Conservation (phyloP, 345 rosid genomes). For the Barbarea vulgaris region DNA sequence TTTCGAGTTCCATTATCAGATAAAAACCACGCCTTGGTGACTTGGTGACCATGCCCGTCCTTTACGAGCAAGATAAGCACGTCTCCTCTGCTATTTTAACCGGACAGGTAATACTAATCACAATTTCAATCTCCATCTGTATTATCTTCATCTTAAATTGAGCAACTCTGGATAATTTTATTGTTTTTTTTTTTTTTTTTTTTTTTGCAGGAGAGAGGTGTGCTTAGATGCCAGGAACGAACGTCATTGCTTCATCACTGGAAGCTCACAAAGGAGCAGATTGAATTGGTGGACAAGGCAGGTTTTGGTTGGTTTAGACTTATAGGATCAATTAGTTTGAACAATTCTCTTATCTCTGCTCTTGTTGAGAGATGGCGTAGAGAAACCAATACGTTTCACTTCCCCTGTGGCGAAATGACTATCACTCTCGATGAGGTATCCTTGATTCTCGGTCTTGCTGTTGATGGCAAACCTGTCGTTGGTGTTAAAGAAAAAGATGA, state of each 20-base stretch:
- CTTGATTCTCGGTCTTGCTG: constrained; percentile 58
- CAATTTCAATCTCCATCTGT: constrained; percentile 1
- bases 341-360: constrained; percentile 75
- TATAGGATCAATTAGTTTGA: constrained; percentile 70
- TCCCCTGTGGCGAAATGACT: constrained; percentile 75
- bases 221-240: constrained; percentile 74
- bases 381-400: constrained; percentile 77
- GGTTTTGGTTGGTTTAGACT: constrained; percentile 70
- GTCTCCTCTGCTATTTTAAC: constrained; percentile 59
- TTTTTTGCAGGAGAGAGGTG: constrained; percentile 61
- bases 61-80: constrained; percentile 67
- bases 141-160: background rate
- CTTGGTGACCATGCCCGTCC: constrained; percentile 38
- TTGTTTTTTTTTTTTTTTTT: background rate
- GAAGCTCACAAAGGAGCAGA: constrained; percentile 63
- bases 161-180: background rate
- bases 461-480: constrained; percentile 74
- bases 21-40: constrained; percentile 13
- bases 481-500: constrained; percentile 49
- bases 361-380: constrained; percentile 75
- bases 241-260: constrained; percentile 75
- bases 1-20: constrained; percentile 24
- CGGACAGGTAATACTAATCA: constrained; percentile 41
- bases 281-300: constrained; percentile 64
- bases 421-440: constrained; percentile 72